Percentiles rank a stretch among this genome's conserved stretches.
These are phyloP conservation scores for Kluyveromyces nonfermentans DNA, from an alignment of 805 yeast species.

Conservation along the genomic window DNA sequence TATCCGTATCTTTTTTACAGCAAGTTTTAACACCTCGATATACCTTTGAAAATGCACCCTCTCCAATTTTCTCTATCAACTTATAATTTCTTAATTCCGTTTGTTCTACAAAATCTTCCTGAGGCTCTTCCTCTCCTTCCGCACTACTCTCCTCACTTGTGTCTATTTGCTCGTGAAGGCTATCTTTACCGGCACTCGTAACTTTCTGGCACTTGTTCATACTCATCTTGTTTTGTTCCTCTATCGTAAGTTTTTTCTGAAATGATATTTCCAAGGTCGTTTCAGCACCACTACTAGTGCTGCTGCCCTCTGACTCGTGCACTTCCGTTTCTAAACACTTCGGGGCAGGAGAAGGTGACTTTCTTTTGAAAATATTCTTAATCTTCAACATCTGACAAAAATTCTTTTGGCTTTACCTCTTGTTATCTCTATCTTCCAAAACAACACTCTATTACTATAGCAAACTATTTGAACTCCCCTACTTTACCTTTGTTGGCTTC, in stretches of 20 bases:
- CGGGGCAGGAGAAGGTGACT: constrained; percentile 9
- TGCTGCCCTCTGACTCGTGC: constrained; percentile 1
- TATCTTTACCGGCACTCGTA: constrained; percentile 5
- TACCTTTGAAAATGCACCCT: constrained; percentile 76
- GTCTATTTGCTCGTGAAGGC: constrained; percentile 9
- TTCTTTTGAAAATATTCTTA: constrained; percentile 13
- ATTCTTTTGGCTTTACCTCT: too few relatives aligned
- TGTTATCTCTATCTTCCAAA: not conserved
- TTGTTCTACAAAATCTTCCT: constrained; percentile 29
- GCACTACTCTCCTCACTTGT: constrained; percentile 2
- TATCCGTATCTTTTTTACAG: constrained; percentile 1
- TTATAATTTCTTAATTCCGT: constrained; percentile 29
- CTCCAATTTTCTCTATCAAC: constrained; percentile 51
- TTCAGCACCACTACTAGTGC: constrained; percentile 1
- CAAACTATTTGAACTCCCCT: not conserved
- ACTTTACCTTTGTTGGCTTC: not conserved
- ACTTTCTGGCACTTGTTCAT: constrained; percentile 8
- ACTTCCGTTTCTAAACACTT: constrained; percentile 3
- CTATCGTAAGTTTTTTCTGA: constrained; percentile 2
- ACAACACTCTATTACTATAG: not conserved
- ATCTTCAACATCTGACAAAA: constrained; percentile 8
- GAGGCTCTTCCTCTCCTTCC: constrained; percentile 13
- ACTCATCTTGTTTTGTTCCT: constrained; percentile 5
- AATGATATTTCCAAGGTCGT: constrained; percentile 2
- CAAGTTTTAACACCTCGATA: constrained; percentile 42